A percentile compares a stretch with the other conserved stretches of the same genome.
phyloP scores from a whole-genome alignment of 2,329 filamentous ascomycete genomes.

The Penicillium oxalicum region DNA sequence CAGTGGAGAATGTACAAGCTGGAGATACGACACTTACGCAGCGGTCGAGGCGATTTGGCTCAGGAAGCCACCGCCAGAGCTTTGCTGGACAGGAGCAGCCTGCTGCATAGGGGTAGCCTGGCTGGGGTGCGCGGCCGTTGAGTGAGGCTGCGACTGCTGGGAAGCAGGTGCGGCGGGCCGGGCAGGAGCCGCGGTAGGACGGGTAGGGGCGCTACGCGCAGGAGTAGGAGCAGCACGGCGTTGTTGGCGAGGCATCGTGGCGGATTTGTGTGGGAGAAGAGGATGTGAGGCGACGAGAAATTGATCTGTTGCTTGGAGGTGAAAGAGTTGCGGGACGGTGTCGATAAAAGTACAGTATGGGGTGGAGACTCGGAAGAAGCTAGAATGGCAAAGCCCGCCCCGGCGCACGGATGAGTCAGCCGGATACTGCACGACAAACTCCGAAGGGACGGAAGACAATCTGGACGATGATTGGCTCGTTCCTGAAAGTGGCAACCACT shows the following conservation, averaged over 20 bases:
- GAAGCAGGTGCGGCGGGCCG: slow-evolving; percentile 50
- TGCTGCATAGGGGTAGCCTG: slow-evolving; percentile 44
- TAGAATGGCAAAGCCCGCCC: slow-evolving; percentile 8
- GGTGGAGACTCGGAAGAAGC: slow-evolving; percentile 25
- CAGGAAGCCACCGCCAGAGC: slow-evolving; percentile 75
- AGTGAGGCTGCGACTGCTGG: slow-evolving; percentile 61
- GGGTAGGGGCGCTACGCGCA: slow-evolving; percentile 54
- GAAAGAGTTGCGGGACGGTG: slow-evolving; percentile 14
- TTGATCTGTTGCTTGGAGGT: slow-evolving; percentile 5
- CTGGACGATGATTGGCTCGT: background rate
- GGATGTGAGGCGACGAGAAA: background rate
- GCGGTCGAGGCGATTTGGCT: slow-evolving; percentile 97
- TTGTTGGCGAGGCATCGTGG: slow-evolving; percentile 71
- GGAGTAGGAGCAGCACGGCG: slow-evolving; percentile 53
- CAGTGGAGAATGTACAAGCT: no score
- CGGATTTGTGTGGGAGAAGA: slow-evolving; percentile 12
- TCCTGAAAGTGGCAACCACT: background rate
- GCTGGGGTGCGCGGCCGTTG: slow-evolving; percentile 54
- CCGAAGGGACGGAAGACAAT: slow-evolving; percentile 7
- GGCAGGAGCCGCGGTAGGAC: slow-evolving; percentile 59
- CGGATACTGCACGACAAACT: slow-evolving; percentile 10
- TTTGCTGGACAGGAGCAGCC: slow-evolving; percentile 39
- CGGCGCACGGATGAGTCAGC: slow-evolving; percentile 18
- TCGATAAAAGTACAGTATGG: slow-evolving; percentile 8
- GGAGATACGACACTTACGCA: slow-evolving; percentile 61